Base-by-base conservation (phyloP, 352 stramenopile species). In the Phytophthora fragariae region DNA sequence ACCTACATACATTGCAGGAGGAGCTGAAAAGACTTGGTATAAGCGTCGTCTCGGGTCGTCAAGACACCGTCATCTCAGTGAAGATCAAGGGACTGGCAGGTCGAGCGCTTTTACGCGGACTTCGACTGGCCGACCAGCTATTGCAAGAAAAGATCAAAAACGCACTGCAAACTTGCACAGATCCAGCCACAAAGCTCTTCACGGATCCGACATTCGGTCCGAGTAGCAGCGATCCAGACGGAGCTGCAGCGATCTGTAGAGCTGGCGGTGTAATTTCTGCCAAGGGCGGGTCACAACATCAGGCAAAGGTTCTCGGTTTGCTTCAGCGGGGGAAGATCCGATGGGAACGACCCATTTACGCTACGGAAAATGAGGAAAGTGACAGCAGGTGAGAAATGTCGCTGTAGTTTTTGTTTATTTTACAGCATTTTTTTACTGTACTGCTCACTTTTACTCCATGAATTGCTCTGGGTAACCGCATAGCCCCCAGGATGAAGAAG, bases 191-290 rank as follows among this genome's bases (percentile, higher is more conserved):
- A 10, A 91, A 90, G 55, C 60, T 87, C 1, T 98, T 96, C 53
- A 73, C 68, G 3, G 92, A 98, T 55, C 87, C 89, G 6, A 93
- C 87, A 10, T 98, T 98, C 70, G 92, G 92, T 3, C 91, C 92
- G 14, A 80, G 47, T 2, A 52, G 71, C 2, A 74, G 57, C 15
- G 91, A 97, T 62, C 68, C 75, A 2, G 76, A 84, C 39, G 92
- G 91, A 9, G 83, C 82, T 15, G 53, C 72, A 19, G 89, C 90
- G 5, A 70, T 97, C 10, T 97, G 89, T 65, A 93, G 92, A 61
- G 81, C 74, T 29, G 82, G 82, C 1, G 65, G 47, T 14, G 57
- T 65, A 6, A 68, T 90, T 27, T 80, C 85, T 5, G 92, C 87
- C 0, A 95, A 95, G 75, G 87, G 85, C 1, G 86, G 78, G 0